Evolutionary conservation across 2,329 filamentous ascomycete species (phyloP), one percentile per base, ranked within the genome.

Genomic region (Colletotrichum sp.): DNA sequence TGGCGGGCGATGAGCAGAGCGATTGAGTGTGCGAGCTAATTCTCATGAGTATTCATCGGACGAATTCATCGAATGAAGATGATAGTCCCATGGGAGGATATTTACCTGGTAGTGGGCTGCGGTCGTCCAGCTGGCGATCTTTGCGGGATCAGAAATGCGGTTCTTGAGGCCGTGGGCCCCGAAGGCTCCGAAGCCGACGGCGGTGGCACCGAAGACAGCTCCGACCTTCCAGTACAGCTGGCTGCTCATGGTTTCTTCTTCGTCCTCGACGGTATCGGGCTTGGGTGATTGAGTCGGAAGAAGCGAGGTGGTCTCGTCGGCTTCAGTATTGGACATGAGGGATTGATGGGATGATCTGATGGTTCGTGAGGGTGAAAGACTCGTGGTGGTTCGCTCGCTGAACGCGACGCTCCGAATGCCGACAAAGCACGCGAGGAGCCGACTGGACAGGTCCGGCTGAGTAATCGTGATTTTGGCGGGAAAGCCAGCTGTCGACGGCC

Each of bases 51-150:
- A 39, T 21, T 32, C 15, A n/a, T 18, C 26, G 6, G 26, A 7
- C 12, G 12, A 36, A 32, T 13, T 21, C 32, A 26, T 15, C 8
- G 0, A 1, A 18, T 1, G 16, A 0, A 49, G 34, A 55, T 26
- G 30, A 72, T 8, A 66, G 9, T 2, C 16, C 10, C 24, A 1
- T 1, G n/a, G 16, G 10, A 26, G 12, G 24, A 0, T 1, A 30
- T n/a, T 8, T 83, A 93, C 92, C 85, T 93, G 92, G 79, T 94
- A 94, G 55, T 94, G 92, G 4, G 92, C 92, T 3, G 92, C 93
- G 0, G 92, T 94, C 13, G 84, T 83, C 89, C 91, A 94, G 81
- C 88, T 93, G 8, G 90, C 89, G 55, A 94, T 82, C 76, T 88
- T 88, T 15, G 86, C 83, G 5, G 92, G 92, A 78, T 93, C 92